These are phyloP conservation scores for Clonostachys byssicola DNA, from an alignment of 2,329 filamentous ascomycete species.

Conservation along the genomic window DNA sequence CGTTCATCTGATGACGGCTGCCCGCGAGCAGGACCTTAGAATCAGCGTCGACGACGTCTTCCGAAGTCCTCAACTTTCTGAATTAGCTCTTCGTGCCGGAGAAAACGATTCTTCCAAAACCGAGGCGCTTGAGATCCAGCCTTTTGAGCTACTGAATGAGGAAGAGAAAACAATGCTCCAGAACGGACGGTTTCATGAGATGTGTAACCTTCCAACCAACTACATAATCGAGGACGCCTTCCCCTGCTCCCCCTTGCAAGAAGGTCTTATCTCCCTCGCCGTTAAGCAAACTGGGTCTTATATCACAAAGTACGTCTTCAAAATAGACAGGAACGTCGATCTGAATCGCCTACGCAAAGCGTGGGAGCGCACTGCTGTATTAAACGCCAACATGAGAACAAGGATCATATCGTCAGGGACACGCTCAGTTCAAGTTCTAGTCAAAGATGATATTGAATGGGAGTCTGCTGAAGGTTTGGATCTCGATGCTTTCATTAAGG, in stretches of 20 bases:
- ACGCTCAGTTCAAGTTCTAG: background rate
- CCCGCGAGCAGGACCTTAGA: slow-evolving; percentile 1
- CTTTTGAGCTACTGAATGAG: background rate
- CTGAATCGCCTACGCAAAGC: slow-evolving; percentile 13
- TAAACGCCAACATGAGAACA: slow-evolving; percentile 4
- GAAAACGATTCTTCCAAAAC: background rate
- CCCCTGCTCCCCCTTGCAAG: slow-evolving; percentile 43
- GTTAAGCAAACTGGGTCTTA: slow-evolving; percentile 26
- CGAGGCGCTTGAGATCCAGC: background rate
- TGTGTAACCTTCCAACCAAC: slow-evolving; percentile 1
- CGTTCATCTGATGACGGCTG: slow-evolving; percentile 4
- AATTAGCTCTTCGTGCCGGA: background rate
- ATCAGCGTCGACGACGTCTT: slow-evolving; percentile 9
- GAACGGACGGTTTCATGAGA: background rate
- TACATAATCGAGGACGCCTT: slow-evolving; percentile 38
- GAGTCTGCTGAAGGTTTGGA: background rate
- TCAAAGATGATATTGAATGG: slow-evolving; percentile 2
- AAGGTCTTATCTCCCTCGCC: slow-evolving; percentile 42
- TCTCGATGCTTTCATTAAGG: background rate
- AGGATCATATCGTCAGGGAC: slow-evolving; percentile 4
- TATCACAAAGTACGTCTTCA: slow-evolving; percentile 16
- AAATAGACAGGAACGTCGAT: slow-evolving; percentile 8
- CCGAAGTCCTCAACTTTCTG: background rate
- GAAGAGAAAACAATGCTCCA: background rate
- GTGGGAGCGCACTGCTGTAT: slow-evolving; percentile 9